Conservation (phyloP, 2,329 filamentous ascomycete species). For the Cladosporium colombiae region DNA sequence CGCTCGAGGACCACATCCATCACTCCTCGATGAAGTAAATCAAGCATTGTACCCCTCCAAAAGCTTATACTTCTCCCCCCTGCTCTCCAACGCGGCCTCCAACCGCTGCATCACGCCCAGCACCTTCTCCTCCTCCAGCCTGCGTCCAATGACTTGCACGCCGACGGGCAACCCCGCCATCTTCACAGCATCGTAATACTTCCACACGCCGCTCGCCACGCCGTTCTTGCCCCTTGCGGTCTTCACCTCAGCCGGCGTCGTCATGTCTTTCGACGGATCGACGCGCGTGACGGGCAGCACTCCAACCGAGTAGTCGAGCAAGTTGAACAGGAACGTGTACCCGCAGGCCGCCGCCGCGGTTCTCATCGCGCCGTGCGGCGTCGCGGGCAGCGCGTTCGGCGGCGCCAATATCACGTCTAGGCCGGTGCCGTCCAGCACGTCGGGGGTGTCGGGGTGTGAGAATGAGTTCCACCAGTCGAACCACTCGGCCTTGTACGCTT, state of each 20-base stretch:
- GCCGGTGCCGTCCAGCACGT: conserved; percentile 30
- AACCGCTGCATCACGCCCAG: conserved; percentile 76
- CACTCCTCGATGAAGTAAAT: background rate
- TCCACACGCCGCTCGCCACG: conserved; percentile 79
- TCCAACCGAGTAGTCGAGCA: conserved; percentile 84
- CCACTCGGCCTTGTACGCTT: conserved; percentile 75
- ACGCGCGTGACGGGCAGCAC: conserved; percentile 85
- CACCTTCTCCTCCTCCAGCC: conserved; percentile 86
- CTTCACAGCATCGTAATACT: conserved; percentile 74
- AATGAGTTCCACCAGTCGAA: conserved; percentile 81
- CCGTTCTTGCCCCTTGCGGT: conserved; percentile 65
- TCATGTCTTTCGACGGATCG: conserved; percentile 65
- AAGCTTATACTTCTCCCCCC: conserved; percentile 53
- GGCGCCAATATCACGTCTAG: conserved; percentile 79
- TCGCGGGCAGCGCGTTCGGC: conserved; percentile 86
- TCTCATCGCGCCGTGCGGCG: conserved; percentile 83
- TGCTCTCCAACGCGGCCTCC: conserved; percentile 68
- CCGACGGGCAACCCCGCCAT: conserved; percentile 90
- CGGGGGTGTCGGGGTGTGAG: conserved; percentile 31
- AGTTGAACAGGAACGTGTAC: conserved; percentile 91
- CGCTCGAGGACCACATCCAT: background rate
- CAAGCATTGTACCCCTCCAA: conserved; percentile 38
- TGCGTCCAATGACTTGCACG: conserved; percentile 77
- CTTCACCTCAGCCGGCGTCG: conserved; percentile 62
- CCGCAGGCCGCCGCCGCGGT: conserved; percentile 83